Evolutionary conservation across 768 basidiomycete genomes (phyloP).

Genomic region (Suillus hirtellus): DNA sequence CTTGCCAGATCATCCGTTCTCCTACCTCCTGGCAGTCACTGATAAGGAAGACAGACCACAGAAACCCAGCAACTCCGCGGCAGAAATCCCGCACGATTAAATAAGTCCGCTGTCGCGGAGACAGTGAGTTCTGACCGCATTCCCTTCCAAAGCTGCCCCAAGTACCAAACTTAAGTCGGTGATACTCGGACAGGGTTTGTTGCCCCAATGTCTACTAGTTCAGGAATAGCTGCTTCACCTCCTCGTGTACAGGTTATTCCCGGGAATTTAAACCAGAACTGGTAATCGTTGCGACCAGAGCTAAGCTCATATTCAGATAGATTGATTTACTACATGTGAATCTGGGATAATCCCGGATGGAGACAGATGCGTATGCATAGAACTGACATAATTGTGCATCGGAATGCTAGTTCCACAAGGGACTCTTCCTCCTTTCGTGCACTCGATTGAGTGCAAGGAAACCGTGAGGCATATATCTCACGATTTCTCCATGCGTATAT

Average conservation of each 20-base stretch:
- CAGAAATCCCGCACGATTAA: conserved; percentile 20
- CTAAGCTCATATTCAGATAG: conserved; percentile 1
- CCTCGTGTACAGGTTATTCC: conserved; percentile 1
- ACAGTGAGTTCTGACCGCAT: conserved; percentile 15
- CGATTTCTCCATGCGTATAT: conserved; percentile 2
- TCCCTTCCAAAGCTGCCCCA: not conserved
- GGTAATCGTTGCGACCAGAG: not conserved
- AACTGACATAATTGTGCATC: not conserved
- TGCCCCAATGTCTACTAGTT: not conserved
- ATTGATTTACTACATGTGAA: conserved; percentile 3
- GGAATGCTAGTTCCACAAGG: not conserved
- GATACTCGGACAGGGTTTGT: conserved; percentile 4
- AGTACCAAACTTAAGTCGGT: not conserved
- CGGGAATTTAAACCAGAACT: not conserved
- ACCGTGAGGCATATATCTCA: conserved; percentile 3
- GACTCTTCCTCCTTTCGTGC: not conserved
- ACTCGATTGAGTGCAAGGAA: not conserved
- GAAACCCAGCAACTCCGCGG: conserved; percentile 32
- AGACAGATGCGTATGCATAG: not conserved
- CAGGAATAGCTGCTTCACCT: not conserved
- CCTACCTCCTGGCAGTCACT: not conserved
- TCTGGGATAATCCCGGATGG: not conserved
- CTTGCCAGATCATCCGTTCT: not conserved
- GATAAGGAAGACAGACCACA: conserved; percentile 1
- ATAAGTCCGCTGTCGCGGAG: conserved; percentile 34